Conservation (phyloP, 345 rosid genomes). For the Tarenaya hassleriana region DNA sequence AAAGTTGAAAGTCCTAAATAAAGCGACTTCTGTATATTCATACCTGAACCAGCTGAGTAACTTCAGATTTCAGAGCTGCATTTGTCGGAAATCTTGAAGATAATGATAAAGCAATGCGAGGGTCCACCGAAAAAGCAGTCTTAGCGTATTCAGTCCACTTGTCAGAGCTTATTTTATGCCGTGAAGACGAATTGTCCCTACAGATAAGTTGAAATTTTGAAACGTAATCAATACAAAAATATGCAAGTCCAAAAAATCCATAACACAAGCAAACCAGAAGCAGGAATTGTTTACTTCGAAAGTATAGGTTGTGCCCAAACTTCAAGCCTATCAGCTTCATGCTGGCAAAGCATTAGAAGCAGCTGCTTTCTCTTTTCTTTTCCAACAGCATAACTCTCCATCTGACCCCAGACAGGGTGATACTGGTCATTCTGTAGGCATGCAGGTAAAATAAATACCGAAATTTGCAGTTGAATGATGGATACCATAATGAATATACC, state of each 20-base stretch:
- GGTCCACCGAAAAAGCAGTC: slow-evolving; percentile 89
- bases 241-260: slow-evolving; percentile 9
- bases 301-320: slow-evolving; percentile 96
- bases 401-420: slow-evolving; percentile 97
- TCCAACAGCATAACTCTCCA: slow-evolving; percentile 71
- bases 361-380: slow-evolving; percentile 88
- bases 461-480: slow-evolving; percentile 10
- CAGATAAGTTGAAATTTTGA: slow-evolving; percentile 25
- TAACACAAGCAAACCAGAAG: slow-evolving; percentile 15
- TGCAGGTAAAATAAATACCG: slow-evolving; percentile 18
- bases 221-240: slow-evolving; percentile 15
- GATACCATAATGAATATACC: not conserved
- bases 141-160: slow-evolving; percentile 85
- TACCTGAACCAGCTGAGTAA: slow-evolving; percentile 91
- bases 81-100: slow-evolving; percentile 82
- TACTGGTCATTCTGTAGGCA: slow-evolving; percentile 53
- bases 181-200: slow-evolving; percentile 59
- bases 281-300: slow-evolving; percentile 52
- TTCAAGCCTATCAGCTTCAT: slow-evolving; percentile 98
- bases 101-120: slow-evolving; percentile 72
- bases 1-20: not conserved
- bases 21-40: slow-evolving; percentile 10
- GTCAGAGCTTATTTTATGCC: slow-evolving; percentile 67
- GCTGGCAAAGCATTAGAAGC: slow-evolving; percentile 91
- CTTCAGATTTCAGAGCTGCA: slow-evolving; percentile 62